These are phyloP conservation scores for Pichia sp. DNA, from an alignment of 1,139 yeast species.

Conservation along the genomic window DNA sequence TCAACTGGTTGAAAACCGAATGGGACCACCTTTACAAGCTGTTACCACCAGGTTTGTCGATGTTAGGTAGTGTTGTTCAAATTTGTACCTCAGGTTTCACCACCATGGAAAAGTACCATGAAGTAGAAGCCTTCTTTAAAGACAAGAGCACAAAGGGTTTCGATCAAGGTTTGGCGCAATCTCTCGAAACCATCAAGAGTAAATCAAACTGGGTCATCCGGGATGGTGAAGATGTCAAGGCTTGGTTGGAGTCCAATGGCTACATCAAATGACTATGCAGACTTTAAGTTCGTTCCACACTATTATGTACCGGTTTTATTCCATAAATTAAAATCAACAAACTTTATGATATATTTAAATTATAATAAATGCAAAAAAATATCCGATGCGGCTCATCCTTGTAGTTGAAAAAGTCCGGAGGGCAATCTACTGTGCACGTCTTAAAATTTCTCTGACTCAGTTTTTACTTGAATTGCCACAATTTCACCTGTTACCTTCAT, in stretches of 20 bases:
- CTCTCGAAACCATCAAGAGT: slow-evolving; percentile 50
- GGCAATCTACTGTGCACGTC: neutral
- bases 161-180: slow-evolving; percentile 56
- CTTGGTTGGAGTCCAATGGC: slow-evolving; percentile 30
- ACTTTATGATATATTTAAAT: too few relatives aligned
- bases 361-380: too few relatives aligned
- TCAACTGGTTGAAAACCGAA: slow-evolving; percentile 74
- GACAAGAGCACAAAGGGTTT: slow-evolving; percentile 59
- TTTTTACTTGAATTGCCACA: too few relatives aligned
- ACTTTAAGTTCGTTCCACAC: neutral
- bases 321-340: too few relatives aligned
- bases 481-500: too few relatives aligned
- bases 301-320: too few relatives aligned
- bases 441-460: neutral
- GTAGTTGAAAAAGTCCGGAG: neutral
- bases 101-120: slow-evolving; percentile 50
- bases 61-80: slow-evolving; percentile 71
- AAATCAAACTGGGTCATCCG: slow-evolving; percentile 47
- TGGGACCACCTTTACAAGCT: slow-evolving; percentile 64
- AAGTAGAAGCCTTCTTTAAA: slow-evolving; percentile 49
- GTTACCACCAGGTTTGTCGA: slow-evolving; percentile 78
- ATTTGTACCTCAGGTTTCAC: slow-evolving; percentile 64
- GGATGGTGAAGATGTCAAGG: slow-evolving; percentile 31
- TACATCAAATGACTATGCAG: slow-evolving; percentile 20
- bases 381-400: neutral